These are phyloP conservation scores for Trichopus zeylanicus DNA, from an alignment of 116 monocot genomes.

Conservation along the genomic window DNA sequence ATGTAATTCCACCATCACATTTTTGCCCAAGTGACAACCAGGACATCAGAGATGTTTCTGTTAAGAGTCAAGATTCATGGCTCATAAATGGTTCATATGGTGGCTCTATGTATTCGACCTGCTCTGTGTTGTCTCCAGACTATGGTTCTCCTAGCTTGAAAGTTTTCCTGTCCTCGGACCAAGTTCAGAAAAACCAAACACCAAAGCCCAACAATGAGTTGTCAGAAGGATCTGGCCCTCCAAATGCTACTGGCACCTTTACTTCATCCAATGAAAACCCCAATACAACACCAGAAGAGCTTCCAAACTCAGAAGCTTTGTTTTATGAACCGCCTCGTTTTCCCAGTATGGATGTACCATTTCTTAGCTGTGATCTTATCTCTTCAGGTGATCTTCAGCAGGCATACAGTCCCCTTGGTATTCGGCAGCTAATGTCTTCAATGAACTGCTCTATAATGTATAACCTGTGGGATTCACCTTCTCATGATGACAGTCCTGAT, in stretches of 20 bases:
- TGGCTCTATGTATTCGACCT: conserved; percentile 21
- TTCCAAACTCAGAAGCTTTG: conserved; percentile 36
- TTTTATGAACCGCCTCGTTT: conserved; percentile 79
- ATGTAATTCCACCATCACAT: background rate
- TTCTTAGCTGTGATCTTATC: conserved; percentile 85
- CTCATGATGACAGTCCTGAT: conserved; percentile 53
- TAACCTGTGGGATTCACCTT: conserved; percentile 59
- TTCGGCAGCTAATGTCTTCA: conserved; percentile 61
- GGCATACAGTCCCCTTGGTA: conserved; percentile 87
- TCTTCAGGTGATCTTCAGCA: conserved; percentile 59
- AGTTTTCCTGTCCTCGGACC: conserved; percentile 5
- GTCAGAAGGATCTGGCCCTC: conserved; percentile 8
- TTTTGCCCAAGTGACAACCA: background rate
- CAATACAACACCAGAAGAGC: conserved; percentile 9
- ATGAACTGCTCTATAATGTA: conserved; percentile 29
- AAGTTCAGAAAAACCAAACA: conserved; percentile 10
- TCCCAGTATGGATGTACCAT: conserved; percentile 75
- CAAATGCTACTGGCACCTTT: conserved; percentile 4
- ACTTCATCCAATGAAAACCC: conserved; percentile 21
- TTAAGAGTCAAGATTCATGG: conserved; percentile 19
- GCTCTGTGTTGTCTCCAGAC: conserved; percentile 12
- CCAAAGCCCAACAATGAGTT: conserved; percentile 13
- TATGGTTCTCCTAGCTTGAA: conserved; percentile 1
- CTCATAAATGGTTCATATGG: conserved; percentile 18
- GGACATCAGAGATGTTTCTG: background rate